Conservation (phyloP, 1,139 yeast species). For the Suhomyces atakaporum region DNA sequence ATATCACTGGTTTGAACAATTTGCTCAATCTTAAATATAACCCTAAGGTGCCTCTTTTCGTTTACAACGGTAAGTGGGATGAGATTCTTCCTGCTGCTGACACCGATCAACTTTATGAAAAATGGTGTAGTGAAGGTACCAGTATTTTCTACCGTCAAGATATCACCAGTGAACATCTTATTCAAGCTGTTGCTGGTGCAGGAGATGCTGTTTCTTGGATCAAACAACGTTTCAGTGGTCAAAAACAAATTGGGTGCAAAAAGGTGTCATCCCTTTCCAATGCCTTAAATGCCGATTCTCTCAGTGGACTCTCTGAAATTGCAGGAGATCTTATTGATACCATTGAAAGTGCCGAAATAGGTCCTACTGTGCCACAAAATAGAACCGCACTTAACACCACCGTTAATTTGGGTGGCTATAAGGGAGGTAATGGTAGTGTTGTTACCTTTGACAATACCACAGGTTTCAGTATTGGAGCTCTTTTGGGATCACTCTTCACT, state of each 20-base stretch:
- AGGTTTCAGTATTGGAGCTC: too few species aligned
- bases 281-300: not conserved
- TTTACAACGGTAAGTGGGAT: conserved; percentile 36
- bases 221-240: conserved; percentile 8
- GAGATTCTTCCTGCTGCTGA: conserved; percentile 20
- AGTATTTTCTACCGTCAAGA: conserved; percentile 20
- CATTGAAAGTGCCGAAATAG: not conserved
- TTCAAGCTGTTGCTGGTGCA: conserved; percentile 17
- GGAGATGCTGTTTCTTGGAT: conserved; percentile 21
- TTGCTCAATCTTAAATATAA: conserved; percentile 10
- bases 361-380: conserved; percentile 1
- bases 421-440: too few species aligned
- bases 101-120: conserved; percentile 15
- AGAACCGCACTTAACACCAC: not conserved
- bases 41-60: conserved; percentile 37
- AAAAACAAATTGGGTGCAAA: conserved; percentile 5
- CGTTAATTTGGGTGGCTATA: not conserved
- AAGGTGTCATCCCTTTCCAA: conserved; percentile 2
- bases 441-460: too few species aligned
- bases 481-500: too few species aligned
- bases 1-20: conserved; percentile 1
- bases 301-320: conserved; percentile 1
- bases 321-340: not conserved
- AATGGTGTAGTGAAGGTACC: conserved; percentile 20
- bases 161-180: conserved; percentile 19